A percentile compares a stretch with the other conserved stretches of the same genome.
phyloP scores from a whole-genome alignment of 345 rosid genomes.

The Geranium rotundifolium region DNA sequence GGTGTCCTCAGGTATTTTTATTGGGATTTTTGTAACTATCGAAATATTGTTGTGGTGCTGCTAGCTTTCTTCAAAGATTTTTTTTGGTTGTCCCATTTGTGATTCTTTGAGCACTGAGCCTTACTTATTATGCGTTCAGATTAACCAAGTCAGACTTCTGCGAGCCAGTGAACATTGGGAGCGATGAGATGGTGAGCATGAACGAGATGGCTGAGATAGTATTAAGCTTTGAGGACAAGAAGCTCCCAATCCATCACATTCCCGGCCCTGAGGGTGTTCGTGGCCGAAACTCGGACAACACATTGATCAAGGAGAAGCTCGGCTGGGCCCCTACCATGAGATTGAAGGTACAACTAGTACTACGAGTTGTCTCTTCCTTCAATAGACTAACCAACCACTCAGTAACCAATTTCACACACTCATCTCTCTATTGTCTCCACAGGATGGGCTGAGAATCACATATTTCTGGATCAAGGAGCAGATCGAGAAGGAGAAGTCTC shows the following conservation, averaged over 20 bases:
- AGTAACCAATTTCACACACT: too few relatives aligned
- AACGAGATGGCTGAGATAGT: conserved; percentile 98
- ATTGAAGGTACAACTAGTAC: conserved; percentile 48
- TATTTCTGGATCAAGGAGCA: conserved; percentile 95
- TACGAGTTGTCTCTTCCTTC: too few relatives aligned
- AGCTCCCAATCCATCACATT: conserved; percentile 84
- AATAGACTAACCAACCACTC: too few relatives aligned
- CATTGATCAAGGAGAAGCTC: conserved; percentile 89
- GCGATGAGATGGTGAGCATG: conserved; percentile 99
- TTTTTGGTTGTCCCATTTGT: too few relatives aligned
- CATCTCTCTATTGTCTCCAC: too few relatives aligned
- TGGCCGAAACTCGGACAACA: conserved; percentile 97
- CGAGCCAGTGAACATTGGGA: conserved; percentile 97
- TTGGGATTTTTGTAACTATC: too few relatives aligned
- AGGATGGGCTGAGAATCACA: conserved; percentile 92
- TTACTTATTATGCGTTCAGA: conserved; percentile 20
- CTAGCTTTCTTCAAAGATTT: too few relatives aligned
- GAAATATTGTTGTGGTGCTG: too few relatives aligned
- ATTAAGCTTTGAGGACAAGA: conserved; percentile 76
- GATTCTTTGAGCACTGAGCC: too few relatives aligned
- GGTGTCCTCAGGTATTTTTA: conserved; percentile 75
- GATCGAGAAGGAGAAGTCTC: conserved; percentile 81
- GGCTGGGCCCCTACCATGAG: conserved; percentile 99
- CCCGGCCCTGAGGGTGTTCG: conserved; percentile 99
- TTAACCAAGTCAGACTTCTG: conserved; percentile 95